Conservation (phyloP, 2,329 filamentous ascomycete genomes). For the Purpureocillium takamizusanense region DNA sequence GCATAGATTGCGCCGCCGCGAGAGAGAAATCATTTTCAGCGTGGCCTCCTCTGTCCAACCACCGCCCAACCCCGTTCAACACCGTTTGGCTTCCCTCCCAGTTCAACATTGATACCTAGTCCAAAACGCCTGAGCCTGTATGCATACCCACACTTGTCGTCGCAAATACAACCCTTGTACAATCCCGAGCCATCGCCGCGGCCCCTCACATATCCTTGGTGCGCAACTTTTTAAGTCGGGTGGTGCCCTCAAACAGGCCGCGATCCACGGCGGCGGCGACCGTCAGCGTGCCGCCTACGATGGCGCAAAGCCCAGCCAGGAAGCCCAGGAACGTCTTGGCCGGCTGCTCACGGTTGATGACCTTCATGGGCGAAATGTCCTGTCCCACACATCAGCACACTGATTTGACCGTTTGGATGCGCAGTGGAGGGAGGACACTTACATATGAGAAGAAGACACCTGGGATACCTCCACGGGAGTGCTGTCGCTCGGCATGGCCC, state of each 20-base stretch:
- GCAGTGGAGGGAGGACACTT: constrained; percentile 30
- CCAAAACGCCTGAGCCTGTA: constrained; percentile 11
- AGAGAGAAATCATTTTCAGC: too few species aligned
- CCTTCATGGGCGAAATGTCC: constrained; percentile 99
- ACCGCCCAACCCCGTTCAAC: background rate
- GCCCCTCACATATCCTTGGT: constrained; percentile 45
- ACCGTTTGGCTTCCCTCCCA: constrained; percentile 7
- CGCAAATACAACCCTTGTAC: background rate
- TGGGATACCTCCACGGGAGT: constrained; percentile 85
- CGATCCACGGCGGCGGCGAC: constrained; percentile 91
- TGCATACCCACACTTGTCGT: constrained; percentile 1
- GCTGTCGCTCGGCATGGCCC: constrained; percentile 84
- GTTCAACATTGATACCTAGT: constrained; percentile 4
- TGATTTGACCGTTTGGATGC: background rate
- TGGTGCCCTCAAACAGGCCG: constrained; percentile 79
- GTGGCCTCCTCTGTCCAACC: too few species aligned
- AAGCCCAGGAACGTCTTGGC: constrained; percentile 88
- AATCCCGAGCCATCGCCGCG: background rate
- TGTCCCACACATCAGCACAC: constrained; percentile 22
- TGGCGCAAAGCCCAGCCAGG: constrained; percentile 85
- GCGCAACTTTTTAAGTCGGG: constrained; percentile 79
- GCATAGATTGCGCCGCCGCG: too few species aligned
- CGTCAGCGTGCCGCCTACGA: constrained; percentile 89
- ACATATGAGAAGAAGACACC: constrained; percentile 98
- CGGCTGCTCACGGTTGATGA: constrained; percentile 89